These are phyloP conservation scores for Celoporthe dispersa DNA, from an alignment of 2,329 filamentous ascomycete species.

Conservation along the genomic window DNA sequence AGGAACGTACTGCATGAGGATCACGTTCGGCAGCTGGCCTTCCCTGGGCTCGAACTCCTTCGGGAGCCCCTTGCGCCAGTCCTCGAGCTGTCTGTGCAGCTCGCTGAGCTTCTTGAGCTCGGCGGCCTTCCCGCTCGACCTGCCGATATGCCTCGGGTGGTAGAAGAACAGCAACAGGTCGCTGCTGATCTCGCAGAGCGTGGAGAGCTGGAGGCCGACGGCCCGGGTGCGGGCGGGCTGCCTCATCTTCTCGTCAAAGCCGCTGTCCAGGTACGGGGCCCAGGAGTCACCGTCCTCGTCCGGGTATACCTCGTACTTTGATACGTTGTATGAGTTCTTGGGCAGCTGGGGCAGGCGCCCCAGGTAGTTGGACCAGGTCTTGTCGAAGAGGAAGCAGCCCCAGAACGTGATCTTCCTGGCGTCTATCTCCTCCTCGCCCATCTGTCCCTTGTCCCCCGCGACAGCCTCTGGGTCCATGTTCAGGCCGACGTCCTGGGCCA, in stretches of 20 bases:
- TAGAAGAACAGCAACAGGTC: conserved; percentile 91
- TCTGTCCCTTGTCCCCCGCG: conserved; percentile 57
- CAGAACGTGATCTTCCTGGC: conserved; percentile 91
- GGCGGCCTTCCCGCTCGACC: conserved; percentile 72
- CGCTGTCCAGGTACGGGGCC: conserved; percentile 86
- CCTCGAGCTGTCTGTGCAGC: conserved; percentile 85
- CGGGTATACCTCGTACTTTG: conserved; percentile 89
- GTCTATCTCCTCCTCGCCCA: conserved; percentile 85
- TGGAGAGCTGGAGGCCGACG: conserved; percentile 78
- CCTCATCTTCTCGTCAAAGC: conserved; percentile 71
- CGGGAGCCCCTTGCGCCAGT: conserved; percentile 84
- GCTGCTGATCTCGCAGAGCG: conserved; percentile 89
- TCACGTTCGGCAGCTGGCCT: conserved; percentile 83
- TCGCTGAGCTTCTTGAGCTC: conserved; percentile 94
- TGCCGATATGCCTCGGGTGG: conserved; percentile 71
- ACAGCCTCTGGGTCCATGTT: conserved; percentile 80
- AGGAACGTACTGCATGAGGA: conserved; percentile 78
- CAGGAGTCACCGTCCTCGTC: conserved; percentile 84
- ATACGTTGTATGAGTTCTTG: conserved; percentile 77
- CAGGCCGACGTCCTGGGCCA: conserved; percentile 92
- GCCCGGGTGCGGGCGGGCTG: conserved; percentile 86
- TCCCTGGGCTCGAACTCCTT: conserved; percentile 88
- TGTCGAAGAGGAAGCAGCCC: conserved; percentile 98
- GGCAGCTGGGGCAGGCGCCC: conserved; percentile 88
- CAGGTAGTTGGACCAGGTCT: conserved; percentile 98